Evolutionary conservation across 352 stramenopile genomes (phyloP), one percentile per base, ranked within the genome.

Genomic region (Aphanomyces cochlioides): DNA sequence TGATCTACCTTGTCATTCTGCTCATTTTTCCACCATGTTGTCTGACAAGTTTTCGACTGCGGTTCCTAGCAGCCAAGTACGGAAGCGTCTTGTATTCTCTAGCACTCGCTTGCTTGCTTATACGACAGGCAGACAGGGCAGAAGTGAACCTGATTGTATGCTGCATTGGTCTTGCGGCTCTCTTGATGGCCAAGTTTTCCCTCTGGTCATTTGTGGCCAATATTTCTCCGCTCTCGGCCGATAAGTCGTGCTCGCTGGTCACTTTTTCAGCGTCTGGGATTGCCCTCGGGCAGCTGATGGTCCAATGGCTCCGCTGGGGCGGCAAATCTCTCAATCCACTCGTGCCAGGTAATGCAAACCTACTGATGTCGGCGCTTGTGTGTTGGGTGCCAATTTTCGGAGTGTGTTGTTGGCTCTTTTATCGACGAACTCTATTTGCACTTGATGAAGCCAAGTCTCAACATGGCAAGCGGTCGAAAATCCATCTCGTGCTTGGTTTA

Each of bases 251-350:
- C 7, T 59, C 64, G 15, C 43, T 28, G 7, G 43, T 47, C 3
- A n/a, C 37, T 1, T 13, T 70, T 8, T 63, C 64, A 15, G 15
- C 61, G 4, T 17, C 45, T n/a, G 64, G 64, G n/a, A 12, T 61
- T 10, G n/a, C 56, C 3, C 19, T 70, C 4, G 47, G n/a, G 15
- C 59, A 61, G 19, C n/a, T 40, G 4, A n/a, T 61, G 38, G 10
- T 58, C 6, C 13, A 63, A 7, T 59, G 43, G 34, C 48, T 70
- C 21, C 64, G 64, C 50, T 70, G 47, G 64, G 64, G 36, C 5
- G 47, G 21, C 40, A 47, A 41, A 15, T 67, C 59, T 10, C 59
- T 67, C 59, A 67, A 67, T 37, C 59, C 59, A 10, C 17, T 67
- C 37, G 15, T 61, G 6, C 15, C 54, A 12, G 54, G 15, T 37